A percentile compares a stretch with the other conserved stretches of the same genome.
These are phyloP conservation scores for Candida coquimbonensis DNA, from an alignment of 805 yeast genomes.

Conservation along the genomic window DNA sequence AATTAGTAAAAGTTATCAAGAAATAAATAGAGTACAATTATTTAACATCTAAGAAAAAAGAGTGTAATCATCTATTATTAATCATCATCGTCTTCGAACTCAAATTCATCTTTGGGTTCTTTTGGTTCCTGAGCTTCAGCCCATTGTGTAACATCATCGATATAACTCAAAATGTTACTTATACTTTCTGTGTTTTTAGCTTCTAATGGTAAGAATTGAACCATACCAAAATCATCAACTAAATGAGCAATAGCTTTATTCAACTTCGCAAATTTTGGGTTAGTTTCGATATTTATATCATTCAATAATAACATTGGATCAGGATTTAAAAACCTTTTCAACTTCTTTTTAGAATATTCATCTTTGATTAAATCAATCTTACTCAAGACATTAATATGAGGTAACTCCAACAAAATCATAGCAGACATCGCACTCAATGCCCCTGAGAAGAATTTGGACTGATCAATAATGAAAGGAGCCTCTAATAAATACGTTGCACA, in stretches of 20 bases:
- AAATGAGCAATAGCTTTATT: conserved; percentile 80
- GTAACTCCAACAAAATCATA: conserved; percentile 90
- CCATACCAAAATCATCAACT: conserved; percentile 98
- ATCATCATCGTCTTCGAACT: conserved; percentile 48
- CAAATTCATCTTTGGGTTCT: conserved; percentile 78
- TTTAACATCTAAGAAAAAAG: too few relatives aligned
- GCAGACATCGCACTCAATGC: conserved; percentile 97
- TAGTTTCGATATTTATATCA: conserved; percentile 41
- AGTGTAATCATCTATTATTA: neutral
- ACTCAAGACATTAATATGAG: conserved; percentile 86
- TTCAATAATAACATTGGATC: conserved; percentile 71
- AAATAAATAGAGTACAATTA: neutral
- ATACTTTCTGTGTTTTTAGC: conserved; percentile 70
- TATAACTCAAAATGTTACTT: conserved; percentile 77
- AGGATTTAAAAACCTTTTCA: conserved; percentile 83
- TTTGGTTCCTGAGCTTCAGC: conserved; percentile 94
- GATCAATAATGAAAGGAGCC: conserved; percentile 89
- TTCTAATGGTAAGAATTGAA: conserved; percentile 88
- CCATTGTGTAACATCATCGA: conserved; percentile 98
- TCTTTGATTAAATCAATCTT: conserved; percentile 83
- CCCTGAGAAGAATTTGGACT: conserved; percentile 90
- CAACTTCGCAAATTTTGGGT: conserved; percentile 60
- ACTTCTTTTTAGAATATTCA: conserved; percentile 63
- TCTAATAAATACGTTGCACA: conserved; percentile 92
- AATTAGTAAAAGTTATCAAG: conserved; percentile 16